Conservation (phyloP, 768 basidiomycete genomes). For the Leccinum imitatum region DNA sequence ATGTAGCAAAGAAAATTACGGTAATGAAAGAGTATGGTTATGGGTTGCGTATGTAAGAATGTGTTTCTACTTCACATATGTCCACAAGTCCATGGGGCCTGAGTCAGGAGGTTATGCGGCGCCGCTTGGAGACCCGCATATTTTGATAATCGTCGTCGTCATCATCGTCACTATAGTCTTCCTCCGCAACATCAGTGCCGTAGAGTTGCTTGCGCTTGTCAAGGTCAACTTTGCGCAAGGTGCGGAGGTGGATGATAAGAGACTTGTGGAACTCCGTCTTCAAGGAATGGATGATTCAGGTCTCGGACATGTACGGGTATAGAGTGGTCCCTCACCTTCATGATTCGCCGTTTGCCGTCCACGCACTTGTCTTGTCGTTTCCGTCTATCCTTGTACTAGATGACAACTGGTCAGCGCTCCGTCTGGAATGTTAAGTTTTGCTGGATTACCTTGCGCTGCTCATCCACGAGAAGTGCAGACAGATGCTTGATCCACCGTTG, state of each 20-base stretch:
- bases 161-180: constrained; percentile 37
- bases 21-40: constrained; percentile 27
- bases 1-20: constrained; percentile 31
- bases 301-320: background rate
- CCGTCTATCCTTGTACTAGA: constrained; percentile 64
- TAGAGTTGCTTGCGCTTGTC: constrained; percentile 47
- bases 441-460: constrained; percentile 63
- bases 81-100: constrained; percentile 16
- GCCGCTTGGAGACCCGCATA: constrained; percentile 29
- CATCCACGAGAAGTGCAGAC: constrained; percentile 55
- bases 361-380: constrained; percentile 48
- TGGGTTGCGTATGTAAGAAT: constrained; percentile 23
- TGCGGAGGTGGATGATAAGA: constrained; percentile 54
- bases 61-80: constrained; percentile 22
- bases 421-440: constrained; percentile 1
- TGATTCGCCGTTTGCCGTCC: constrained; percentile 50
- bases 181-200: constrained; percentile 39
- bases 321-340: constrained; percentile 48
- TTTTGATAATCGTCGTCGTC: constrained; percentile 37
- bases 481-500: constrained; percentile 73
- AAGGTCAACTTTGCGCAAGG: constrained; percentile 59
- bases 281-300: constrained; percentile 1
- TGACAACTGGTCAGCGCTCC: constrained; percentile 2
- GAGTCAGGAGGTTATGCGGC: constrained; percentile 26
- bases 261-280: constrained; percentile 73